Conservation (phyloP, 768 basidiomycete genomes). For the Plicaturopsis crispa region DNA sequence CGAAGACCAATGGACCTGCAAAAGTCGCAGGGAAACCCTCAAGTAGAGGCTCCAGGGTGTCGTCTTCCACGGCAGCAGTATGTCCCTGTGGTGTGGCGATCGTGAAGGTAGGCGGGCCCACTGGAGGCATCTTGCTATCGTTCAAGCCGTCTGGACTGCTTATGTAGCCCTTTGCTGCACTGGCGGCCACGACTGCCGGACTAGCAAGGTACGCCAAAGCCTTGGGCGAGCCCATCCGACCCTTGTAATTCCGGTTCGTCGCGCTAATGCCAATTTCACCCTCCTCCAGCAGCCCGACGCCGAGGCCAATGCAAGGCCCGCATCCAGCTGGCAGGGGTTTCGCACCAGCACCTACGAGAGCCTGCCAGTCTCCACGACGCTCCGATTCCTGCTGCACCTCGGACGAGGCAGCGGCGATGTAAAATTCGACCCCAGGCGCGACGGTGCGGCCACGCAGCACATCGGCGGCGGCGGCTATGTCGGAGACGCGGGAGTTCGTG, state of each 20-base stretch:
- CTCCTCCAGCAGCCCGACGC: constrained; percentile 86
- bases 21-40: constrained; percentile 81
- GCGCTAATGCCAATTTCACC: constrained; percentile 96
- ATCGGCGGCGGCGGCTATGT: constrained; percentile 87
- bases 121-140: constrained; percentile 37
- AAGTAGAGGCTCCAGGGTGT: constrained; percentile 56
- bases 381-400: constrained; percentile 90
- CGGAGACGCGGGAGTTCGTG: constrained; percentile 94
- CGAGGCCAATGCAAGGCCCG: constrained; percentile 96
- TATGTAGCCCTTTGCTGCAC: constrained; percentile 88
- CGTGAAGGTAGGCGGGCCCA: constrained; percentile 50
- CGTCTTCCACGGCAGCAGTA: constrained; percentile 18
- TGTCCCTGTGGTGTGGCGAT: constrained; percentile 27
- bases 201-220: constrained; percentile 94
- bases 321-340: constrained; percentile 93
- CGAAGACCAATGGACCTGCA: constrained; percentile 80
- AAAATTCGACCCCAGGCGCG: constrained; percentile 90
- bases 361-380: constrained; percentile 78
- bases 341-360: constrained; percentile 81
- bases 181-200: constrained; percentile 95
- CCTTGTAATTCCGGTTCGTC: constrained; percentile 98
- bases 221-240: constrained; percentile 94
- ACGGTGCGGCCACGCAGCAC: constrained; percentile 79
- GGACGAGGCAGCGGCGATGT: constrained; percentile 93
- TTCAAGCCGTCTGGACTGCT: constrained; percentile 72